A percentile compares a stretch with the other conserved stretches of the same genome.
phyloP scores from a whole-genome alignment of 75 land plant species.

The Isoetes taiwanensis region DNA sequence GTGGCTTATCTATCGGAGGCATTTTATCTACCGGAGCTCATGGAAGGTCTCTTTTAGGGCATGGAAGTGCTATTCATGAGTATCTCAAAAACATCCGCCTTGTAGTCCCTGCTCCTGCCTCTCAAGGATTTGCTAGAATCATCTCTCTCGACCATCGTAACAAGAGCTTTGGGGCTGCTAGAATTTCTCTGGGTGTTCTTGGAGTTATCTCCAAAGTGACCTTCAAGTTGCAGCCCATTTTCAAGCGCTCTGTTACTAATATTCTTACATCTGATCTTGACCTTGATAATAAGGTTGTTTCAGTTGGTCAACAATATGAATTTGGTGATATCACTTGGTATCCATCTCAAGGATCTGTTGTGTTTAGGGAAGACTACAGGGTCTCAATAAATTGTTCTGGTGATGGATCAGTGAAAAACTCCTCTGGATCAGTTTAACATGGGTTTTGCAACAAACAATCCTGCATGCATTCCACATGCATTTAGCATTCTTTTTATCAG shows the following conservation, averaged over 20 bases:
- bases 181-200: neutral
- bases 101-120: neutral
- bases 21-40: neutral
- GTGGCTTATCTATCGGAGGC: neutral
- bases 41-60: conserved; percentile 1
- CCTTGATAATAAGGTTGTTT: neutral
- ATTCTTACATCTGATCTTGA: neutral
- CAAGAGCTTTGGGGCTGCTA: neutral
- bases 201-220: neutral
- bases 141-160: neutral
- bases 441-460: too few relatives aligned
- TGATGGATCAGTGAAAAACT: too few relatives aligned
- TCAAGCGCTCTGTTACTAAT: neutral
- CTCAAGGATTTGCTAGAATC: neutral
- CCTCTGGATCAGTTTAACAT: too few relatives aligned
- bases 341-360: neutral
- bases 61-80: neutral
- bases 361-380: neutral
- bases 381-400: neutral
- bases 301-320: neutral
- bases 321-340: conserved; percentile 7
- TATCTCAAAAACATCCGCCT: neutral
- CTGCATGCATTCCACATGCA: too few relatives aligned
- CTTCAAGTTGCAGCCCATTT: neutral
- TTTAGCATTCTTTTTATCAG: too few relatives aligned